Percentiles rank a stretch among this genome's conserved stretches.
phyloP scores from a whole-genome alignment of 192 early-diverging fungal species.

The Spinellus fusiger region DNA sequence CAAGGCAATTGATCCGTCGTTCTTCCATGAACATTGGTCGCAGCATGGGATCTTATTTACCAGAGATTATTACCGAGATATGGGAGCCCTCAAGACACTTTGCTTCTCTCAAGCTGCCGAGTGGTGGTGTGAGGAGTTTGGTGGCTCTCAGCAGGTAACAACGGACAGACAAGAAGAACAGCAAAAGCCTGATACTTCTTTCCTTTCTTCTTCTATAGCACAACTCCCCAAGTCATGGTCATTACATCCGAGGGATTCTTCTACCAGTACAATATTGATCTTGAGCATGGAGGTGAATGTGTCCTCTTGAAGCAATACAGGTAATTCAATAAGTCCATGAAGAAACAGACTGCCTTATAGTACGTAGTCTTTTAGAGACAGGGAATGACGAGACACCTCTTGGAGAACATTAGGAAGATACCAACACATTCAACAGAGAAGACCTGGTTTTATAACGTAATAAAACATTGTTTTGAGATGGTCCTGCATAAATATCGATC shows the following conservation, averaged over 20 bases:
- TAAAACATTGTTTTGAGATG: no score
- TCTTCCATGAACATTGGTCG: constrained; percentile 55
- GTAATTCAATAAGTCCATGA: no score
- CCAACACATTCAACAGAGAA: no score
- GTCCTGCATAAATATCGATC: no score
- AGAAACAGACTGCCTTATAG: no score
- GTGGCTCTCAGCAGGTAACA: constrained; percentile 66
- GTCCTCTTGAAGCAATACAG: constrained; percentile 75
- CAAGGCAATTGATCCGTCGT: constrained; percentile 50
- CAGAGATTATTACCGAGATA: constrained; percentile 83
- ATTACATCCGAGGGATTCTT: constrained; percentile 87
- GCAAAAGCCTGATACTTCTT: neutral
- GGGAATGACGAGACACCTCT: no score
- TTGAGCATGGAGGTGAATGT: constrained; percentile 87
- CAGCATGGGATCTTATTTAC: constrained; percentile 81
- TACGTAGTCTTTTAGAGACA: no score
- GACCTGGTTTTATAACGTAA: no score
- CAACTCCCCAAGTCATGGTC: constrained; percentile 79
- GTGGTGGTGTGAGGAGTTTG: constrained; percentile 65
- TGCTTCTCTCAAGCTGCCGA: constrained; percentile 85
- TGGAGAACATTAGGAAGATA: no score
- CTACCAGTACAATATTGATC: constrained; percentile 85
- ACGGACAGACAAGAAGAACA: neutral
- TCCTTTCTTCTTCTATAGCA: constrained; percentile 30
- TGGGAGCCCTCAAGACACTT: constrained; percentile 96